Evolutionary conservation across 2,329 filamentous ascomycete species (phyloP).

Genomic region (Aaosphaeria arxii): DNA sequence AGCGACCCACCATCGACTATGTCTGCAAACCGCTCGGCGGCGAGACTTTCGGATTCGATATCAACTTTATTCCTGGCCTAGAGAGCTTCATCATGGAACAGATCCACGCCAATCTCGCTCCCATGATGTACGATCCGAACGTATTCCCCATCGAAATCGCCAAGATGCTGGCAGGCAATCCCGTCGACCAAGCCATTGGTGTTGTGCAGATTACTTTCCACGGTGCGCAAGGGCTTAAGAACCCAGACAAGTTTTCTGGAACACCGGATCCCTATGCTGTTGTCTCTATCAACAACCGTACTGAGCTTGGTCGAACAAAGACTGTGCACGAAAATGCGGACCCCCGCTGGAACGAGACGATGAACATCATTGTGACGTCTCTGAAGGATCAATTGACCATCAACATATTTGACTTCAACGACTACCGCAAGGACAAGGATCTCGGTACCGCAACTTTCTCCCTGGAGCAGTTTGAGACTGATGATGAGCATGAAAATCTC

Average conservation of each 20-base stretch:
- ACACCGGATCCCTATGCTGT: conserved; percentile 87
- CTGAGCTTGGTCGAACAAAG: conserved; percentile 84
- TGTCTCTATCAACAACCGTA: conserved; percentile 79
- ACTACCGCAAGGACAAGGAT: conserved; percentile 94
- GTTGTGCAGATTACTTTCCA: conserved; percentile 90
- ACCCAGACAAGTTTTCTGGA: conserved; percentile 88
- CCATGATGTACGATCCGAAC: conserved; percentile 98
- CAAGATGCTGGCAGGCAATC: conserved; percentile 92
- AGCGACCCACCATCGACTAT: conserved; percentile 87
- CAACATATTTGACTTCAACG: conserved; percentile 87
- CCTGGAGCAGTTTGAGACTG: conserved; percentile 75
- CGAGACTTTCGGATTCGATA: conserved; percentile 93
- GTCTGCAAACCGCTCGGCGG: conserved; percentile 97
- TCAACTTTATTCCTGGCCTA: conserved; percentile 96
- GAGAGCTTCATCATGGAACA: conserved; percentile 93
- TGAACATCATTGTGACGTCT: conserved; percentile 91
- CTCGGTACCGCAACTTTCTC: conserved; percentile 82
- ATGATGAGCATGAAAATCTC: conserved; percentile 78
- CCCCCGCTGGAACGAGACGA: conserved; percentile 93
- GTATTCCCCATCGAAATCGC: conserved; percentile 98
- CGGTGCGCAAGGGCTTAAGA: conserved; percentile 88
- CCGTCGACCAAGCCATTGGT: conserved; percentile 93
- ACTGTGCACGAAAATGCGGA: conserved; percentile 78
- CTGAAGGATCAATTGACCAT: conserved; percentile 85
- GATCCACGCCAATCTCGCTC: conserved; percentile 87